Conservation (phyloP, 495 filamentous ascomycete genomes). For the Elasticomyces elasticus region DNA sequence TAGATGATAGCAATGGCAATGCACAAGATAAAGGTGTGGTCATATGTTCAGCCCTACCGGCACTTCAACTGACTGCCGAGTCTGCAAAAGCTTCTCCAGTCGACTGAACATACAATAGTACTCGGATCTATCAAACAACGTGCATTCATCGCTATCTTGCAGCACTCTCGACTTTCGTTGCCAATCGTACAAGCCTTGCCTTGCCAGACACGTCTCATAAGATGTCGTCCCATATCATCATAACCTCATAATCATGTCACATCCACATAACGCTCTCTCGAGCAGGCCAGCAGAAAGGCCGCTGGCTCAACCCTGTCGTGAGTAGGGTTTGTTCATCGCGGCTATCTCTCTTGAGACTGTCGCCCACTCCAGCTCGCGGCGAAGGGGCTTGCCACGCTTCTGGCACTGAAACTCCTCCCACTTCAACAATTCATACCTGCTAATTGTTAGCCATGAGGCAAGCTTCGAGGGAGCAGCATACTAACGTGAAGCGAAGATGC, state of each 20-base stretch:
- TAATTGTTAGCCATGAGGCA: constrained; percentile 8
- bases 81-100: neutral
- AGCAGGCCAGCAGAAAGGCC: neutral
- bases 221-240: neutral
- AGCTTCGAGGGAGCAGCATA: neutral
- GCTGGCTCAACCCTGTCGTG: constrained; percentile 21
- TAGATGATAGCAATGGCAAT: too few relatives aligned
- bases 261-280: neutral
- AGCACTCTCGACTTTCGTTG: neutral
- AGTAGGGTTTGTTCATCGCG: constrained; percentile 90
- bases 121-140: neutral
- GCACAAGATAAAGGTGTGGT: too few relatives aligned
- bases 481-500: constrained; percentile 58
- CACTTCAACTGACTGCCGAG: neutral
- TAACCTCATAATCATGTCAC: constrained; percentile 7
- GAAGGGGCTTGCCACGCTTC: constrained; percentile 39
- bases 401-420: constrained; percentile 69
- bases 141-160: neutral
- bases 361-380: constrained; percentile 82
- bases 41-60: neutral
- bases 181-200: neutral
- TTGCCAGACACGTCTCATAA: neutral
- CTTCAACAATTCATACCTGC: constrained; percentile 65
- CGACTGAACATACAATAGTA: neutral
- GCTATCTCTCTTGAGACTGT: constrained; percentile 84